Conservation (phyloP, 2,329 filamentous ascomycete genomes). For the Saccharata proteae region DNA sequence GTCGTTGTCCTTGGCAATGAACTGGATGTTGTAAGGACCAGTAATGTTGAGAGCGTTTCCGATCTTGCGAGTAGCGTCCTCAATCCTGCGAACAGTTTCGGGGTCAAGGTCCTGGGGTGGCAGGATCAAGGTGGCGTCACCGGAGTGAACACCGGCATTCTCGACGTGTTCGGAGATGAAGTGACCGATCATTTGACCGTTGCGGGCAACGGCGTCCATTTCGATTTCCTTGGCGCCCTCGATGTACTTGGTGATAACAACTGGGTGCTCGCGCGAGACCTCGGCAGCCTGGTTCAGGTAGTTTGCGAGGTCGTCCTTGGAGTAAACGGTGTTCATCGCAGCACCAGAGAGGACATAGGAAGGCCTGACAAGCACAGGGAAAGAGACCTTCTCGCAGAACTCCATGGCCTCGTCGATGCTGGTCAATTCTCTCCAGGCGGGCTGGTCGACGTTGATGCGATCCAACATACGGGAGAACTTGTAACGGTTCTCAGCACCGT, state of each 20-base stretch:
- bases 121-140: conserved; percentile 88
- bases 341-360: conserved; percentile 96
- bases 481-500: conserved; percentile 92
- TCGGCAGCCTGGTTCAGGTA: conserved; percentile 86
- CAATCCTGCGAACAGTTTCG: conserved; percentile 82
- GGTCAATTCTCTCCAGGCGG: conserved; percentile 94
- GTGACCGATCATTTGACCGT: conserved; percentile 82
- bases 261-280: conserved; percentile 88
- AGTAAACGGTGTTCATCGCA: conserved; percentile 99
- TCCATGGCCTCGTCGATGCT: conserved; percentile 80
- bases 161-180: conserved; percentile 99
- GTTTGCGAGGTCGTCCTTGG: conserved; percentile 76
- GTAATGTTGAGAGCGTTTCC: conserved; percentile 89
- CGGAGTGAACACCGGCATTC: conserved; percentile 96
- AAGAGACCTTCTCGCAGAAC: conserved; percentile 81
- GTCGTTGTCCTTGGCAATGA: conserved; percentile 98
- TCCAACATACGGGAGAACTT: conserved; percentile 99
- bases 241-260: conserved; percentile 99
- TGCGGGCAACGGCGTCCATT: conserved; percentile 93
- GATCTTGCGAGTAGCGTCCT: conserved; percentile 92
- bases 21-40: conserved; percentile 96
- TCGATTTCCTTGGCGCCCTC: conserved; percentile 99
- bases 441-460: conserved; percentile 87
- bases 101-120: conserved; percentile 85
- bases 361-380: conserved; percentile 87